These are phyloP conservation scores for Stromatinia cepivora DNA, from an alignment of 2,329 filamentous ascomycete species.

Conservation along the genomic window DNA sequence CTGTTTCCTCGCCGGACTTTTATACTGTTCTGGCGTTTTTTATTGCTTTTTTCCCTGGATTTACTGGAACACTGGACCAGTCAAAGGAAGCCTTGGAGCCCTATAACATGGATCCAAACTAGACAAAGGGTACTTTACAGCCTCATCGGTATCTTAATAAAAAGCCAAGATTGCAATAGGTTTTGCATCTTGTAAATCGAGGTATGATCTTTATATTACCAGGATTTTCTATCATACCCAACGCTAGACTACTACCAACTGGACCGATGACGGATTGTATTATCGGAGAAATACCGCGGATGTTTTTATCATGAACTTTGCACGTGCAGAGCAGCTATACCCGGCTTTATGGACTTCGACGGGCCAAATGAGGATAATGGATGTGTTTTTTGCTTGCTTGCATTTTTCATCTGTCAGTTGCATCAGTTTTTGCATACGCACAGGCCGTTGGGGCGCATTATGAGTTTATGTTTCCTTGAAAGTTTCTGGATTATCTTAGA, in stretches of 20 bases:
- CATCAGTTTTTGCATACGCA: constrained; percentile 40
- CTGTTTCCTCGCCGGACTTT: constrained; percentile 26
- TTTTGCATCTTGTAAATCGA: constrained; percentile 29
- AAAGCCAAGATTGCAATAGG: constrained; percentile 30
- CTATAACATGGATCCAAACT: constrained; percentile 34
- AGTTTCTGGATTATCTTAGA: constrained; percentile 30
- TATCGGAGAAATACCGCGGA: constrained; percentile 27
- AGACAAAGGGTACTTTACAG: constrained; percentile 30
- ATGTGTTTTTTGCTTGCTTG: constrained; percentile 29
- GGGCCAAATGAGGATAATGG: constrained; percentile 30
- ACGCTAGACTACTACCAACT: constrained; percentile 27
- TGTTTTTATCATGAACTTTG: constrained; percentile 29
- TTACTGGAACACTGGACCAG: constrained; percentile 30
- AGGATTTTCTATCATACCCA: constrained; percentile 28
- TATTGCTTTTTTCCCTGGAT: constrained; percentile 31
- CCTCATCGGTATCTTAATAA: constrained; percentile 30
- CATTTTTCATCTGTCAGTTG: constrained; percentile 36
- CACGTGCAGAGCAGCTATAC: constrained; percentile 32
- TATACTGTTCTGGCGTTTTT: constrained; percentile 38
- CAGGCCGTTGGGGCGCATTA: constrained; percentile 37
- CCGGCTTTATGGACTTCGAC: constrained; percentile 35
- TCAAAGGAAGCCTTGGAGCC: constrained; percentile 31
- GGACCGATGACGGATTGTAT: constrained; percentile 30
- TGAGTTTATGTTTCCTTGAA: constrained; percentile 31
- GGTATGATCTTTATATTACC: constrained; percentile 28